phyloP scores from a whole-genome alignment of 805 yeast genomes.

The Candida coquimbonensis region DNA sequence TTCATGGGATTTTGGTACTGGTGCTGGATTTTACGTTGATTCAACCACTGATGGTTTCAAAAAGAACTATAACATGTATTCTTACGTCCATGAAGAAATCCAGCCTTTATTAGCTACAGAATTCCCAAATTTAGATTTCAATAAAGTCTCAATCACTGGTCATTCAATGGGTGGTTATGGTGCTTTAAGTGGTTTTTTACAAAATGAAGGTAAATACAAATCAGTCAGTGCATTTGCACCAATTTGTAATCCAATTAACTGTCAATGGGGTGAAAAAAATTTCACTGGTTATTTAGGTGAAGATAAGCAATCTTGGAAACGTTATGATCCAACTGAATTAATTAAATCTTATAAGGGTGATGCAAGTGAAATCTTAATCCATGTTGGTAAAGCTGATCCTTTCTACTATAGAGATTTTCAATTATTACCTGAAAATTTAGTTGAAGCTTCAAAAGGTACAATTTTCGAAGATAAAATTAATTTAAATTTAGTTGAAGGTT shows the following conservation, averaged over 20 bases:
- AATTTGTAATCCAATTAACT: constrained; percentile 66
- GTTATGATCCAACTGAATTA: constrained; percentile 81
- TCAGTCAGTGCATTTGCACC: constrained; percentile 91
- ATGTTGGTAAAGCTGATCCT: constrained; percentile 75
- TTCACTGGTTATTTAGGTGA: constrained; percentile 72
- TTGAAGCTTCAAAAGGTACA: constrained; percentile 48
- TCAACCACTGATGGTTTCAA: constrained; percentile 70
- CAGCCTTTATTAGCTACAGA: constrained; percentile 34
- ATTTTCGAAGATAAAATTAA: constrained; percentile 54
- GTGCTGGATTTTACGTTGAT: constrained; percentile 92
- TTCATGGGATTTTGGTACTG: constrained; percentile 85
- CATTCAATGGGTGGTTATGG: constrained; percentile 99
- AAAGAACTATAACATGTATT: constrained; percentile 76
- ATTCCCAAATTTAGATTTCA: constrained; percentile 46
- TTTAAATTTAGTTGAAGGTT: constrained; percentile 65
- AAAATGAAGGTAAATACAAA: constrained; percentile 64
- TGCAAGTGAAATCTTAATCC: constrained; percentile 57
- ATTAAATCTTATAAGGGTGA: constrained; percentile 50
- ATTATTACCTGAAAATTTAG: constrained; percentile 68
- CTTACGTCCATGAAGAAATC: constrained; percentile 72
- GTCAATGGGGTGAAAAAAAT: constrained; percentile 87
- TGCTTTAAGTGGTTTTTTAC: constrained; percentile 64
- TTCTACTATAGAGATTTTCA: constrained; percentile 56
- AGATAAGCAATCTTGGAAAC: constrained; percentile 45
- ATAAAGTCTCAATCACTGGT: constrained; percentile 73